phyloP scores from a whole-genome alignment of 2,329 filamentous ascomycete genomes.

The Penicillium verrucosum region DNA sequence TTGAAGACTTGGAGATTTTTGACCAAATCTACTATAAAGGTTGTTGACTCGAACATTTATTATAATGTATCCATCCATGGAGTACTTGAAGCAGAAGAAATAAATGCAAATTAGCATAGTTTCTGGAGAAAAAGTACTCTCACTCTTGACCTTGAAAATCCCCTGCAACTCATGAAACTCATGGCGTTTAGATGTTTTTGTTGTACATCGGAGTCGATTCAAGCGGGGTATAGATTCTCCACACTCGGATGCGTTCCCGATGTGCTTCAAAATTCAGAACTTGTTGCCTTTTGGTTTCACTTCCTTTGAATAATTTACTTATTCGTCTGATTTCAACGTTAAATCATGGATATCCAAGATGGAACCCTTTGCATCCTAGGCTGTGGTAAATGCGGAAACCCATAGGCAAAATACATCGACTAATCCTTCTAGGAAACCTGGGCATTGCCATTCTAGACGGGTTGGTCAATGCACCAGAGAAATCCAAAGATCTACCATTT shows the following conservation, averaged over 20 bases:
- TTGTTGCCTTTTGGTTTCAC: not conserved
- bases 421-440: slow-evolving; percentile 34
- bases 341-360: slow-evolving; percentile 13
- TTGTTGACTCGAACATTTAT: not conserved
- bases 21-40: not conserved
- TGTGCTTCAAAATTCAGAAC: not conserved
- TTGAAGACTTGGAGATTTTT: not conserved
- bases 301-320: not conserved
- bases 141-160: too few species aligned
- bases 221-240: slow-evolving; percentile 1
- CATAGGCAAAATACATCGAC: not conserved
- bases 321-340: not conserved
- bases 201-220: not conserved
- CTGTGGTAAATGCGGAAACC: slow-evolving; percentile 13
- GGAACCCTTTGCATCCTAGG: slow-evolving; percentile 20
- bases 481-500: slow-evolving; percentile 21
- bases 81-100: not conserved
- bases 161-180: not conserved
- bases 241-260: slow-evolving; percentile 8
- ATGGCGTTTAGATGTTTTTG: not conserved
- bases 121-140: too few species aligned
- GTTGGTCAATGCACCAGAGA: slow-evolving; percentile 25
- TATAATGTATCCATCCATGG: not conserved
- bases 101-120: not conserved
- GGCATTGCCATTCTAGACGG: slow-evolving; percentile 39